phyloP scores from a whole-genome alignment of 1,284 basidiomycete genomes.

The Erythrobasidium hasegawianum region DNA sequence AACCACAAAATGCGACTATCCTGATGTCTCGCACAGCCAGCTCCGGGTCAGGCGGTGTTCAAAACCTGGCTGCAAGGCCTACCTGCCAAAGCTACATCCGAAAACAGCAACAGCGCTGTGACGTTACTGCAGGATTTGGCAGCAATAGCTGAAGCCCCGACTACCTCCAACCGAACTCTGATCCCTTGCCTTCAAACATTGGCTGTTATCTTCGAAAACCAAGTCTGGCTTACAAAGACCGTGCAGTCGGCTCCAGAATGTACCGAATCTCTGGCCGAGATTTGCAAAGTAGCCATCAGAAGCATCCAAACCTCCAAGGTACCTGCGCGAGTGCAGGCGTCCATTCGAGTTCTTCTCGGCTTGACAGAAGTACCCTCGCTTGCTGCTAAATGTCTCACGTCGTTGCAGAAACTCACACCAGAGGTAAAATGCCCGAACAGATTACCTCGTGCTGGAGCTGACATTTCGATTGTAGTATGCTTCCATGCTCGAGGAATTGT shows the following conservation, averaged over 20 bases:
- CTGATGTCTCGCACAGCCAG: neutral
- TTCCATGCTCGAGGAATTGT: no score
- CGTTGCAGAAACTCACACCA: neutral
- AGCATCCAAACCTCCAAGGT: neutral
- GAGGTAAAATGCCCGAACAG: no score
- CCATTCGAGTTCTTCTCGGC: neutral
- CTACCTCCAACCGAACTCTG: neutral
- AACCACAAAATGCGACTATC: neutral
- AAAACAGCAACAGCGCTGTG: neutral
- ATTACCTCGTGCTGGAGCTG: no score
- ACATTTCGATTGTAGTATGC: no score
- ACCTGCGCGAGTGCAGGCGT: neutral
- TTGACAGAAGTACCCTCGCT: neutral
- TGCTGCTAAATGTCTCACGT: neutral
- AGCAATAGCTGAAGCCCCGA: neutral
- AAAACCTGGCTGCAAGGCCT: conserved; percentile 6
- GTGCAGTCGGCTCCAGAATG: neutral
- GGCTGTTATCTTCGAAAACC: conserved; percentile 9
- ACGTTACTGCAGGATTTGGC: neutral
- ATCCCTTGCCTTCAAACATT: neutral
- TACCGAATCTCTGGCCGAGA: neutral
- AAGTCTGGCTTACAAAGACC: neutral
- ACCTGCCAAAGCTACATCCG: neutral
- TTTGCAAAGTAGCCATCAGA: neutral
- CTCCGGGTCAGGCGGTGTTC: neutral